These are phyloP conservation scores for Striga hermonthica DNA, from an alignment of 305 asterid species.

Conservation along the genomic window DNA sequence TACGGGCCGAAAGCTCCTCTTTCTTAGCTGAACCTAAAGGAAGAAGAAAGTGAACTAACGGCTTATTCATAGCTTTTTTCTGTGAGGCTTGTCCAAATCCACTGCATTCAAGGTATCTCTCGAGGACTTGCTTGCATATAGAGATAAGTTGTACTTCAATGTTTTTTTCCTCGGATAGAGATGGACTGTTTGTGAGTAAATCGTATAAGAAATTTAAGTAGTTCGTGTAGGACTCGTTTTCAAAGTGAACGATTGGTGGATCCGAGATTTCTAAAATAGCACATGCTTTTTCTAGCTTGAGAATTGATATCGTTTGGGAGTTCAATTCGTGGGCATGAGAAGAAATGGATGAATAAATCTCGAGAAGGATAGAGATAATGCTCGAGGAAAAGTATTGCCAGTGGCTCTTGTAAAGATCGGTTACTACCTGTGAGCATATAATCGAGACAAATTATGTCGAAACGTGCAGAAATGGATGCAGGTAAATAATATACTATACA, in stretches of 20 bases:
- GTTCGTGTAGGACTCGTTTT: slow-evolving; percentile 74
- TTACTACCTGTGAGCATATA: slow-evolving; percentile 55
- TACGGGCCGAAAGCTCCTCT: slow-evolving; percentile 90
- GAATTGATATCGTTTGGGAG: slow-evolving; percentile 46
- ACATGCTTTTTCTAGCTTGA: slow-evolving; percentile 71
- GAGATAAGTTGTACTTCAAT: slow-evolving; percentile 64
- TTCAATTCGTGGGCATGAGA: slow-evolving; percentile 73
- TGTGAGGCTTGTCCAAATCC: slow-evolving; percentile 38
- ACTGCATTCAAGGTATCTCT: slow-evolving; percentile 69
- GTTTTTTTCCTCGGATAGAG: slow-evolving; percentile 50
- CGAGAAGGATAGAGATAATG: slow-evolving; percentile 42
- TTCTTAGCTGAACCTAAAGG: slow-evolving; percentile 92
- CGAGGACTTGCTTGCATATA: slow-evolving; percentile 63
- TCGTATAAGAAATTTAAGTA: slow-evolving; percentile 65
- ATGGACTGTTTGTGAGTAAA: slow-evolving; percentile 48
- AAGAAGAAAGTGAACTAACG: slow-evolving; percentile 47
- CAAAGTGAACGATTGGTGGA: slow-evolving; percentile 89
- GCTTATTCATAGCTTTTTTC: slow-evolving; percentile 20
- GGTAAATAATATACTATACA: not conserved
- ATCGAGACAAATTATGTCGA: slow-evolving; percentile 22
- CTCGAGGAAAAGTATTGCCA: slow-evolving; percentile 49
- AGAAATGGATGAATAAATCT: slow-evolving; percentile 53
- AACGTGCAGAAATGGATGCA: not conserved
- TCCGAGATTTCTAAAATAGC: slow-evolving; percentile 70
- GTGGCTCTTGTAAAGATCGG: slow-evolving; percentile 76